phyloP scores from a whole-genome alignment of 768 basidiomycete genomes.

The Trichaptum fuscoviolaceum region DNA sequence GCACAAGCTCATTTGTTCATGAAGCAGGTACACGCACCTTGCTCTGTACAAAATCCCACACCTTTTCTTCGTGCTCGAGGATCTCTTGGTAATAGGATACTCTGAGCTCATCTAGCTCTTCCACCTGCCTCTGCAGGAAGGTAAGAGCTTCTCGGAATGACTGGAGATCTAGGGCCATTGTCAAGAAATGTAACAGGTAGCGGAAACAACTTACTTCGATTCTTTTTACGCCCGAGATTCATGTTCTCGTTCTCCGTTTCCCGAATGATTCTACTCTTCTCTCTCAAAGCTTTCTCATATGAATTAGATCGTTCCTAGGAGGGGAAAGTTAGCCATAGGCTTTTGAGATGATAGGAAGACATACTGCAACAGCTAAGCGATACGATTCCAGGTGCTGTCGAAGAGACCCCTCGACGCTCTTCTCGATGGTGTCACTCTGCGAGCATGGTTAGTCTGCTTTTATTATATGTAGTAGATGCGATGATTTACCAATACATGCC shows the following conservation, averaged over 20 bases:
- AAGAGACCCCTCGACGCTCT: slow-evolving; percentile 84
- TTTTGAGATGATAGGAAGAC: slow-evolving; percentile 16
- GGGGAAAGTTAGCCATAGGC: slow-evolving; percentile 6
- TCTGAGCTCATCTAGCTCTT: slow-evolving; percentile 86
- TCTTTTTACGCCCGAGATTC: slow-evolving; percentile 57
- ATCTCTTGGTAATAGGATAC: slow-evolving; percentile 83
- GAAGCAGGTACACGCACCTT: slow-evolving; percentile 46
- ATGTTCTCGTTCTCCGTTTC: slow-evolving; percentile 82
- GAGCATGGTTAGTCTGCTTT: neutral
- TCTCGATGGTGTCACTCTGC: slow-evolving; percentile 81
- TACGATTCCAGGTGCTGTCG: slow-evolving; percentile 82
- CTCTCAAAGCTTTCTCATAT: slow-evolving; percentile 77
- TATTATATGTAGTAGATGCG: neutral
- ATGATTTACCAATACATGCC: slow-evolving; percentile 75
- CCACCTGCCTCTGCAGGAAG: slow-evolving; percentile 82
- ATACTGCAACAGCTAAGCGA: slow-evolving; percentile 62
- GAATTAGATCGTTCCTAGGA: slow-evolving; percentile 74
- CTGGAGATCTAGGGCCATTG: slow-evolving; percentile 65
- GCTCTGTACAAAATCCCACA: slow-evolving; percentile 88
- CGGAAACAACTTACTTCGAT: slow-evolving; percentile 58
- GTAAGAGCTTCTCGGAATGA: slow-evolving; percentile 79
- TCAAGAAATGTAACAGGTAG: slow-evolving; percentile 5
- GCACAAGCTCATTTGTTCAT: slow-evolving; percentile 4
- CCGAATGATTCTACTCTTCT: slow-evolving; percentile 80
- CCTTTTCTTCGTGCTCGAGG: slow-evolving; percentile 87